Conservation (phyloP, 2,329 filamentous ascomycete genomes). For the Pyrenophora tritici-repentis region DNA sequence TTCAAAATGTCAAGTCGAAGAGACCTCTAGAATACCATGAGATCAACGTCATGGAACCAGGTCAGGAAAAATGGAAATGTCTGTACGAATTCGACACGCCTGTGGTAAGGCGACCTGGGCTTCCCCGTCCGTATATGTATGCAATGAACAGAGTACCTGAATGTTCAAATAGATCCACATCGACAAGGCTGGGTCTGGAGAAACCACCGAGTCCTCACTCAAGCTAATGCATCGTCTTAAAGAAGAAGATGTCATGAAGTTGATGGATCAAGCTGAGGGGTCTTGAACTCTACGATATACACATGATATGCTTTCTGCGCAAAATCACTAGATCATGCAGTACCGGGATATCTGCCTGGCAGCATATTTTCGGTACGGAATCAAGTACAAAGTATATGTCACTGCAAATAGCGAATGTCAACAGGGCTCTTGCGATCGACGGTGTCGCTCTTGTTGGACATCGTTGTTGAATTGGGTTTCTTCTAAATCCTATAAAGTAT, state of each 20-base stretch:
- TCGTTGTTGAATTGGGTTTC: no score
- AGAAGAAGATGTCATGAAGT: slow-evolving; percentile 65
- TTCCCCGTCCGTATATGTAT: slow-evolving; percentile 1
- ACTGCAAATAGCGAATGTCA: no score
- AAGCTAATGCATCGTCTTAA: slow-evolving; percentile 83
- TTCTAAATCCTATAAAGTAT: no score
- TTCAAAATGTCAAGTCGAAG: slow-evolving; percentile 70
- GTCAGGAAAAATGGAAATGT: slow-evolving; percentile 68
- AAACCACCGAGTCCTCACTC: slow-evolving; percentile 61
- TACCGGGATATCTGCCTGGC: no score
- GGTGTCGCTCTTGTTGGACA: no score
- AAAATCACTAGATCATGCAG: no score
- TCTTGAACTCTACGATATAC: slow-evolving; percentile 1
- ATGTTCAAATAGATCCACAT: slow-evolving; percentile 60
- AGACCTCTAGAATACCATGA: slow-evolving; percentile 72
- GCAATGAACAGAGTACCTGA: slow-evolving; percentile 27
- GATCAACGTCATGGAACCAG: slow-evolving; percentile 69
- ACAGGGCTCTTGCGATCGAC: no score
- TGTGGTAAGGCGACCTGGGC: slow-evolving; percentile 60
- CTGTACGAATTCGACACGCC: slow-evolving; percentile 83
- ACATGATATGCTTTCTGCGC: neutral
- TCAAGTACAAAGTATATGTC: no score
- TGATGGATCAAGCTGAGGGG: slow-evolving; percentile 64
- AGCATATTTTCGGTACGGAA: no score
- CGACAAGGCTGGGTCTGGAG: slow-evolving; percentile 57